These are phyloP conservation scores for Afroboletus lepidellus DNA, from an alignment of 1,284 basidiomycete species.

Conservation along the genomic window DNA sequence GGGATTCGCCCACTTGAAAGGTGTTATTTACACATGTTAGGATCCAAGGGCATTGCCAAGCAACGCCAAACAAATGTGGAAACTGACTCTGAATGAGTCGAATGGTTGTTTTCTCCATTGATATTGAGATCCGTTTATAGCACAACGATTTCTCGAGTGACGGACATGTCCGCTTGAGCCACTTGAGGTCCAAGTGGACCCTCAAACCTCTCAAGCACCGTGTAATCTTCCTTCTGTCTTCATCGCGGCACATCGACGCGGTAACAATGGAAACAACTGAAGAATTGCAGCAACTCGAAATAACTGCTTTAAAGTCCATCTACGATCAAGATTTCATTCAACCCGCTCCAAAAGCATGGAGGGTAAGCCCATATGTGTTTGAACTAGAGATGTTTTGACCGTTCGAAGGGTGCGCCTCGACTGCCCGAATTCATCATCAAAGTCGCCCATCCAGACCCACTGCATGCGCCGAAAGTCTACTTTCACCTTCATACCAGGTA, in stretches of 20 bases:
- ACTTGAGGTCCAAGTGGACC: slow-evolving; percentile 65
- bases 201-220: slow-evolving; percentile 49
- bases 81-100: slow-evolving; percentile 15
- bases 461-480: slow-evolving; percentile 53
- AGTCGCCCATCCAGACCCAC: slow-evolving; percentile 59
- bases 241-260: slow-evolving; percentile 8
- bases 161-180: slow-evolving; percentile 67
- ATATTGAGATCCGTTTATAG: slow-evolving; percentile 12
- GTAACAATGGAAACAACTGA: slow-evolving; percentile 62
- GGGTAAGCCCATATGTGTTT: slow-evolving; percentile 45
- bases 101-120: background rate
- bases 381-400: slow-evolving; percentile 7
- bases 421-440: slow-evolving; percentile 73
- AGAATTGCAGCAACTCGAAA: slow-evolving; percentile 72
- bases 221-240: slow-evolving; percentile 20
- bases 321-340: slow-evolving; percentile 73
- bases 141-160: slow-evolving; percentile 15
- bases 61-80: slow-evolving; percentile 22
- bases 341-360: slow-evolving; percentile 75
- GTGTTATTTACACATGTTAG: slow-evolving; percentile 25
- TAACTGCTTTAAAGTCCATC: slow-evolving; percentile 74
- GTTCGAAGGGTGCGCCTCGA: slow-evolving; percentile 56
- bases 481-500: slow-evolving; percentile 70
- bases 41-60: slow-evolving; percentile 17
- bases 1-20: too few species aligned